Conservation (phyloP, 352 stramenopile genomes). For the Phytophthora kernoviae region DNA sequence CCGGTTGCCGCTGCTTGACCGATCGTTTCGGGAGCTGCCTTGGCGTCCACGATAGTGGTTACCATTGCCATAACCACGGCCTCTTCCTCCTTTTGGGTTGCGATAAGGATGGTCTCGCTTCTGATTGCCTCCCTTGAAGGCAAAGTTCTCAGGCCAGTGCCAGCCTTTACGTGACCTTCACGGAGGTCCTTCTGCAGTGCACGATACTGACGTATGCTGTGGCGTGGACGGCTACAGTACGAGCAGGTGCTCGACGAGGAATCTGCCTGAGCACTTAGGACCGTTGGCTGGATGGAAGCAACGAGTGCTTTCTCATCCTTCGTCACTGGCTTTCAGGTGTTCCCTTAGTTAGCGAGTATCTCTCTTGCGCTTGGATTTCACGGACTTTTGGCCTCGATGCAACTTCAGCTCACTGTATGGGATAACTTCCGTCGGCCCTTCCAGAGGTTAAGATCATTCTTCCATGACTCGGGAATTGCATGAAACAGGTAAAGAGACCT, state of each 20-base stretch:
- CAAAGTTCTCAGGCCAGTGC: no score
- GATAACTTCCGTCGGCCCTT: no score
- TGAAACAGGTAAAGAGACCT: no score
- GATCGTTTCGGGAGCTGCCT: no score
- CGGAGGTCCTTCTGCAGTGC: no score
- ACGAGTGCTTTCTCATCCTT: neutral
- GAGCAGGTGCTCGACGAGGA: neutral
- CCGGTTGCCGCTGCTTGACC: no score
- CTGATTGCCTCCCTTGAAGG: no score
- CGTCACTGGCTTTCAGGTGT: neutral
- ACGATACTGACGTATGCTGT: no score
- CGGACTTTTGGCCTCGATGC: conserved; percentile 9
- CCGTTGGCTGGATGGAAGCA: neutral
- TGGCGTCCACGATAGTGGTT: neutral
- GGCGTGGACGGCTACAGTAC: no score
- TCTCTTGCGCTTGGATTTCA: conserved; percentile 7
- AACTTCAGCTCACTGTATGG: conserved; percentile 4
- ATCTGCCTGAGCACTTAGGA: neutral
- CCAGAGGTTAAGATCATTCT: no score
- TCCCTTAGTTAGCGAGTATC: neutral
- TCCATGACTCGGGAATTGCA: no score
- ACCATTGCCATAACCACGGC: neutral
- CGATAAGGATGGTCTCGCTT: conserved; percentile 2
- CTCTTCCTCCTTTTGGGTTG: conserved; percentile 3
- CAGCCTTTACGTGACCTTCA: no score